phyloP scores from a whole-genome alignment of 257 asterid species.

The Solanum phureja region DNA sequence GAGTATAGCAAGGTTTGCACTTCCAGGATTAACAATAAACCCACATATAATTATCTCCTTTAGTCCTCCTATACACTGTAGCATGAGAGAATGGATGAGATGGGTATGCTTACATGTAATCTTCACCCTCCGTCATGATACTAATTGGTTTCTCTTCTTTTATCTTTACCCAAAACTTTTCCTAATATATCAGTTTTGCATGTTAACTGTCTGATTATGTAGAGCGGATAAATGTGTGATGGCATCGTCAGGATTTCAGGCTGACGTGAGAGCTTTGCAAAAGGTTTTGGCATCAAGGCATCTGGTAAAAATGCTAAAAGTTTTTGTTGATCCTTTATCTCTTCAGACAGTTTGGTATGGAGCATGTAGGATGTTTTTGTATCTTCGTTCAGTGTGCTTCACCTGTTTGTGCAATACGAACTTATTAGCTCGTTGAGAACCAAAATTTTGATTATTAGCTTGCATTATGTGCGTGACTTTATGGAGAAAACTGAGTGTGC shows the following conservation, averaged over 20 bases:
- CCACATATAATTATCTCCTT: background rate
- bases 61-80: background rate
- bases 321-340: background rate
- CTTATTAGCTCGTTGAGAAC: background rate
- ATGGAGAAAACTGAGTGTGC: background rate
- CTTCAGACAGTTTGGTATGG: background rate
- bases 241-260: conserved; percentile 98
- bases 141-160: background rate
- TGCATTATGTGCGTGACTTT: background rate
- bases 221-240: conserved; percentile 78
- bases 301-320: conserved; percentile 22
- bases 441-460: background rate
- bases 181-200: background rate
- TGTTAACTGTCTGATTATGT: background rate
- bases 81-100: background rate
- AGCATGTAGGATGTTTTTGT: background rate
- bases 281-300: conserved; percentile 44
- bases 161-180: background rate
- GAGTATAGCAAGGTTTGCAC: background rate
- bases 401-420: background rate
- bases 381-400: background rate
- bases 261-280: conserved; percentile 93
- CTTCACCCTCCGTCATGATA: background rate
- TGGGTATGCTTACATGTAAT: background rate
- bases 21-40: background rate